phyloP scores from a whole-genome alignment of 768 basidiomycete species.

The Tulasnella sp. region DNA sequence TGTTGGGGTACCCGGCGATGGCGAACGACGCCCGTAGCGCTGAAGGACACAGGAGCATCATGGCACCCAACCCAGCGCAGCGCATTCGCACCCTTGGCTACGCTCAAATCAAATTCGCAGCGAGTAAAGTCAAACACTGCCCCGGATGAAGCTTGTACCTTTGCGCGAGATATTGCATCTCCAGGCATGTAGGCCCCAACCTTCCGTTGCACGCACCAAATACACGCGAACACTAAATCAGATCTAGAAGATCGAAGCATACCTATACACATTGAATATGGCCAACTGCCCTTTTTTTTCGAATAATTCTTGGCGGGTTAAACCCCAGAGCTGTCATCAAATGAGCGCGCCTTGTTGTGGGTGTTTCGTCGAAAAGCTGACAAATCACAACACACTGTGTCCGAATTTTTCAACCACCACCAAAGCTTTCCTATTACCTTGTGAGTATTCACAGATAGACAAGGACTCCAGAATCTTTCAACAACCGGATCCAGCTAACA shows the following conservation, averaged over 20 bases:
- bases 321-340: background rate
- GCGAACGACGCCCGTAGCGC: background rate
- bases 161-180: background rate
- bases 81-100: background rate
- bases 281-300: background rate
- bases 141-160: background rate
- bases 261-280: background rate
- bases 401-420: constrained; percentile 18
- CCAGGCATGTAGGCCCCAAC: background rate
- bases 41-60: background rate
- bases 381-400: background rate
- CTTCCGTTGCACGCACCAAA: background rate
- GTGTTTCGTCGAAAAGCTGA: background rate
- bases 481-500: background rate
- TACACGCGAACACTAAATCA: background rate
- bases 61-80: background rate
- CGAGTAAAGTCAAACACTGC: background rate
- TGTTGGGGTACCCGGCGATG: background rate
- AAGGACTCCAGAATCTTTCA: background rate
- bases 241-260: background rate
- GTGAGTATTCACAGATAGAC: background rate
- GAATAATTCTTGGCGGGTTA: background rate
- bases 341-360: background rate
- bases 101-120: background rate
- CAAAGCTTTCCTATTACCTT: background rate